Conservation (phyloP, 2,329 filamentous ascomycete species). For the Keithomyces neogunnii region DNA sequence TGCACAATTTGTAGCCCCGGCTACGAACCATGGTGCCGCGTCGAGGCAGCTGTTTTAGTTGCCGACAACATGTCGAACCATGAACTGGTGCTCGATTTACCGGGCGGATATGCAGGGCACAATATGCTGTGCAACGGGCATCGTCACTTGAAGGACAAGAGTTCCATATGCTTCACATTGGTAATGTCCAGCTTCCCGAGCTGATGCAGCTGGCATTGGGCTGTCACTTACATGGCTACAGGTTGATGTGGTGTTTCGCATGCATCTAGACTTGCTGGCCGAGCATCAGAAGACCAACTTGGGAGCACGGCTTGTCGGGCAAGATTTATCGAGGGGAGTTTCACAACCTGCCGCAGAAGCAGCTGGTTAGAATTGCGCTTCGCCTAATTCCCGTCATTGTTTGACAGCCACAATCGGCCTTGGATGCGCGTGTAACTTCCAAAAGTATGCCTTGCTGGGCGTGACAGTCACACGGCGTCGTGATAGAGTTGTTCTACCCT, state of each 20-base stretch:
- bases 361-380: not conserved
- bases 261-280: too few relatives aligned
- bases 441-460: not conserved
- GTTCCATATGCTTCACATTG: too few relatives aligned
- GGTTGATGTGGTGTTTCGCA: too few relatives aligned
- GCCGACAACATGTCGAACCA: not conserved
- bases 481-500: not conserved
- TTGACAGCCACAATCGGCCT: not conserved
- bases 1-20: not conserved
- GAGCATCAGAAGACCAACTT: too few relatives aligned
- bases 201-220: too few relatives aligned
- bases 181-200: too few relatives aligned
- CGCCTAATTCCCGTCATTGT: not conserved
- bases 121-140: not conserved
- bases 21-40: not conserved
- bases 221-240: too few relatives aligned
- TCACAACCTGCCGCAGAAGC: too few relatives aligned
- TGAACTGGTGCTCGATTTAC: not conserved
- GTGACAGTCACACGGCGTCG: not conserved
- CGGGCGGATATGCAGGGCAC: not conserved
- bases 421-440: not conserved
- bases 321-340: too few relatives aligned
- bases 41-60: conserved; percentile 4
- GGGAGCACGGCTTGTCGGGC: too few relatives aligned
- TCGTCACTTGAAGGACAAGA: not conserved